phyloP scores from a whole-genome alignment of 257 asterid species.

The Orobanche coerulescens region DNA sequence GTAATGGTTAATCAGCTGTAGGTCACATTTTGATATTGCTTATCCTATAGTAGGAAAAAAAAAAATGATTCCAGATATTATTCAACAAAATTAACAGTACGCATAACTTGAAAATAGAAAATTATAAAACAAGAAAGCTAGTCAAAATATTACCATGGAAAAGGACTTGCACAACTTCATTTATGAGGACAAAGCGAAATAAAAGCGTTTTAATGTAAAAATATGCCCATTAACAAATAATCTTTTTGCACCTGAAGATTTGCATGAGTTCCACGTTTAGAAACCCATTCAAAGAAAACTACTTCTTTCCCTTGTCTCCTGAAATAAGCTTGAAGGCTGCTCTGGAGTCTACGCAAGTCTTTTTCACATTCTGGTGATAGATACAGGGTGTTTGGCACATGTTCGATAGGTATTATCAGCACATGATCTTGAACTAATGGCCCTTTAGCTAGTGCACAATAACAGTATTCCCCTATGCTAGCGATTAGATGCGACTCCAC shows the following conservation, averaged over 20 bases:
- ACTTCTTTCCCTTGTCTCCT: conserved; percentile 63
- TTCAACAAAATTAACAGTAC: conserved; percentile 7
- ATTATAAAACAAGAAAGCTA: conserved; percentile 15
- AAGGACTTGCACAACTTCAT: conserved; percentile 10
- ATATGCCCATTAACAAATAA: conserved; percentile 7
- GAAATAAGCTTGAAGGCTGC: conserved; percentile 68
- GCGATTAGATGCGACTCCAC: conserved; percentile 78
- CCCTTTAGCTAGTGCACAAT: conserved; percentile 93
- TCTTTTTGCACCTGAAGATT: conserved; percentile 69
- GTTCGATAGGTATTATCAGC: conserved; percentile 83
- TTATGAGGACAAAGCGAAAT: conserved; percentile 11
- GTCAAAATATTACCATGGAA: background rate
- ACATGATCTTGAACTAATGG: conserved; percentile 81
- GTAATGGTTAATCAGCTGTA: conserved; percentile 15
- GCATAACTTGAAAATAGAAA: conserved; percentile 11
- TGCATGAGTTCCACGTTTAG: conserved; percentile 78
- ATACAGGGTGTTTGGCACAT: conserved; percentile 68
- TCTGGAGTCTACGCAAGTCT: conserved; percentile 47
- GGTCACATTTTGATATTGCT: conserved; percentile 17
- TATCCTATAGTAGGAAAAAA: conserved; percentile 1
- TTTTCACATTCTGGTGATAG: conserved; percentile 62
- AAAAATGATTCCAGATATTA: background rate
- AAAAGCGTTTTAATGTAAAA: conserved; percentile 6
- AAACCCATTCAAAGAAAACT: conserved; percentile 89
- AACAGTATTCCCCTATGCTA: conserved; percentile 71